Base-by-base conservation (phyloP, 2,329 filamentous ascomycete species). In the Bertia moriformis region DNA sequence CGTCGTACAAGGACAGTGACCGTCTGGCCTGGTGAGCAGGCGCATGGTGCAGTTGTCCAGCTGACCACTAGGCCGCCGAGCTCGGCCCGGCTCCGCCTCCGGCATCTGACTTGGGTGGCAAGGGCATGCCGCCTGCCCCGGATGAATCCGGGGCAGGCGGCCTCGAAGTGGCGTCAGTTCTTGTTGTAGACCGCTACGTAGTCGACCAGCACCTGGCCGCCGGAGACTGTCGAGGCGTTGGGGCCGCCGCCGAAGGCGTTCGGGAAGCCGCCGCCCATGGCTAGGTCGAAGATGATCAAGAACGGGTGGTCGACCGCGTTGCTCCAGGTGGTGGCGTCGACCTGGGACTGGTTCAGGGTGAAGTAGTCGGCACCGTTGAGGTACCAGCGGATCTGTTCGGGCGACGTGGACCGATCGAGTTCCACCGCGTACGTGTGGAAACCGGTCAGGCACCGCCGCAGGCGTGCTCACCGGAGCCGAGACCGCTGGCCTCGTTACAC, bases 171-270 rank as follows among this genome's bases (percentile, higher is more conserved):
- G n/a, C n/a, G n/a, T n/a, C n/a, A n/a, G n/a, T n/a, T n/a, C n/a
- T n/a, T n/a, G n/a, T n/a, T n/a, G n/a, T n/a, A n/a, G n/a, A n/a
- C n/a, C n/a, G n/a, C n/a, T n/a, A n/a, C n/a, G n/a, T 14, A 39
- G 5, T 17, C 45, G 12, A 12, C 42, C 4, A 14, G 30, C 4
- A 37, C 38, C 22, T 38, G 38, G 30, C 42, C 33, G 39, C 39
- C 41, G 38, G 19, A 33, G 40, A 12, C 19, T 41, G 53, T 46
- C 43, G 51, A 51, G 20, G 53, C 60, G 39, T 14, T 58, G 14
- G 45, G 51, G 22, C 58, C 58, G 18, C 52, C 49, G 19, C 70
- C 71, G 46, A 62, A 89, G 37, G 71, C 71, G 30, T 88, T 82
- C 14, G 66, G 96, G 39, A 70, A 35, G 15, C 10, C 15, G 32